These are phyloP conservation scores for Pythium aristosporum DNA, from an alignment of 352 stramenopile genomes.

Conservation along the genomic window DNA sequence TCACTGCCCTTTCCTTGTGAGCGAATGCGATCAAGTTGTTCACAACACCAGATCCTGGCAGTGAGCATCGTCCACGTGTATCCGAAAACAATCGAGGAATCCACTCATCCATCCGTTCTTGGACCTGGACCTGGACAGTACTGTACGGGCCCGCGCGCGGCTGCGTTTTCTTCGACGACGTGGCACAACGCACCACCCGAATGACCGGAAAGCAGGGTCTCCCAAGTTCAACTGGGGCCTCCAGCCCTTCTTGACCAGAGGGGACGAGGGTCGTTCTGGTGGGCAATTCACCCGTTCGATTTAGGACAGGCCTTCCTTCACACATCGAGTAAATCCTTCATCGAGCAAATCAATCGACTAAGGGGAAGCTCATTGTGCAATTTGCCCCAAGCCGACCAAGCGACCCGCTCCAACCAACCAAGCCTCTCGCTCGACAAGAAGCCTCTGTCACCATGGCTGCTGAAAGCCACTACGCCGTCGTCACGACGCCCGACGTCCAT, in stretches of 20 bases:
- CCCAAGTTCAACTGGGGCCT: background rate
- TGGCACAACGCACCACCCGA: background rate
- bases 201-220: background rate
- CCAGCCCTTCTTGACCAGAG: too few relatives aligned
- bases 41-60: background rate
- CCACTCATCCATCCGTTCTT: background rate
- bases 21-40: too few relatives aligned
- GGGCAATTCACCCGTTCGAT: too few relatives aligned
- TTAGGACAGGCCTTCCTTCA: too few relatives aligned
- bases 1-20: background rate
- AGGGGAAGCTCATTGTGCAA: slow-evolving; percentile 4
- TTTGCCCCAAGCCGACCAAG: background rate
- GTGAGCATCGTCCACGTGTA: background rate
- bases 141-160: too few relatives aligned
- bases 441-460: background rate
- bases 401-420: background rate
- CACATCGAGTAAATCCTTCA: too few relatives aligned
- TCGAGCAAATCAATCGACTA: background rate
- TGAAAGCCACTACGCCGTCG: slow-evolving; percentile 12
- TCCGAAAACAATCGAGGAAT: background rate
- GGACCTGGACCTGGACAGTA: too few relatives aligned
- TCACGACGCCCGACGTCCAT: slow-evolving; percentile 12
- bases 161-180: background rate
- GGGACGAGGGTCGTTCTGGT: too few relatives aligned
- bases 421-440: background rate